Evolutionary conservation across 2,329 filamentous ascomycete genomes (phyloP), one percentile per base, ranked within the genome.

Genomic region (Grosmannia clavigera): DNA sequence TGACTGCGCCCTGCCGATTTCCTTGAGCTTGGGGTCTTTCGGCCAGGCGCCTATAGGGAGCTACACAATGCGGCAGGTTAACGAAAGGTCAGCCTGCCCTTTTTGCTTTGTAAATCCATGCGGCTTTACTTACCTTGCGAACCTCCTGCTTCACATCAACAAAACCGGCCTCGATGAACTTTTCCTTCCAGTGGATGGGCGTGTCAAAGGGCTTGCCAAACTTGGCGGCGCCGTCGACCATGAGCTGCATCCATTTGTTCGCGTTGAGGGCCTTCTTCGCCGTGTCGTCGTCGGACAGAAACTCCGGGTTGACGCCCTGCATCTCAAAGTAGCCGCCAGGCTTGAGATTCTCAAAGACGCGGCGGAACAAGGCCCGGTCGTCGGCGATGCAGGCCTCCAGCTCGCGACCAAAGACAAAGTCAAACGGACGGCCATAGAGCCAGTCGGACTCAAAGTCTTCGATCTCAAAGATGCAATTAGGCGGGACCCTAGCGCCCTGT

Each of bases 11-110:
- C n/a, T 22, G 22, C 52, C 58, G 16, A 60, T 25, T 11, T 78
- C 73, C 65, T 80, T 81, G 58, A 77, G 68, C 46, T 74, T 74
- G n/a, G 68, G 68, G 38, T 78, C 74, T 56, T 73, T 75, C 0
- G 77, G 73, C 77, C 78, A 81, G 3, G 70, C 67, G 61, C 75
- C 76, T 54, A 72, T 70, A 0, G 78, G 77, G 65, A 77, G 72
- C 66, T 74, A 16, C 6, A 35, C 33, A 35, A 35, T 35, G 33
- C 33, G 9, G 33, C 10, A 9, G 33, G 33, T 35, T 35, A 35
- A 2, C 33, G 7, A 35, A 35, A 35, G 33, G 33, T 35, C 33
- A 2, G 33, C 9, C 1, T 35, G 2, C 9, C 33, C 6, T 35
- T 35, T 10, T 10, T 35, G 10, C 10, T 9, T 7, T 35, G 33